A percentile compares a stretch with the other conserved stretches of the same genome.
These are phyloP conservation scores for Tuber calosporum DNA, from an alignment of 495 filamentous ascomycete species.

Conservation along the genomic window DNA sequence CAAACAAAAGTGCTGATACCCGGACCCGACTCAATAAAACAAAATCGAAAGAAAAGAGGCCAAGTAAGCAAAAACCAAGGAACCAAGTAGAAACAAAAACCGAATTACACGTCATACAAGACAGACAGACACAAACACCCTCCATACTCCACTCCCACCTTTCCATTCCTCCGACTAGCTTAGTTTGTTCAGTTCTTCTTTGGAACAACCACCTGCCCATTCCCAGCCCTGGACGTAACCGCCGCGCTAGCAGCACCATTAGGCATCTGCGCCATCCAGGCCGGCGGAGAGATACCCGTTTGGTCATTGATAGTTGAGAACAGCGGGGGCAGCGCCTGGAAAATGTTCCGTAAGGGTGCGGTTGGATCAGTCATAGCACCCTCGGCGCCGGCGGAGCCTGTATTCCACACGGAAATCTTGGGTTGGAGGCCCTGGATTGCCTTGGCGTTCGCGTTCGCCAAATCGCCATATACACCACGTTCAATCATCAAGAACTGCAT, in stretches of 20 bases:
- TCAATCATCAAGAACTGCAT: slow-evolving; percentile 74
- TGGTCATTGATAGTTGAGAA: slow-evolving; percentile 77
- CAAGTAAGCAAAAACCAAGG: background rate
- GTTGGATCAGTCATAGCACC: slow-evolving; percentile 44
- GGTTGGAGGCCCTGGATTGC: slow-evolving; percentile 71
- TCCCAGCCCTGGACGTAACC: background rate
- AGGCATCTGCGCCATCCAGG: slow-evolving; percentile 49
- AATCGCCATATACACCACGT: slow-evolving; percentile 57
- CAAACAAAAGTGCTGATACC: background rate
- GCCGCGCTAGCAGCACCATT: background rate
- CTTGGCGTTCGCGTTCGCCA: slow-evolving; percentile 61
- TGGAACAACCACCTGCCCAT: background rate
- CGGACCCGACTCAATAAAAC: background rate
- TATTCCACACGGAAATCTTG: slow-evolving; percentile 86
- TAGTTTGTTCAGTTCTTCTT: background rate
- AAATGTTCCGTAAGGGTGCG: slow-evolving; percentile 54
- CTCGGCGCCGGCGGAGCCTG: slow-evolving; percentile 48
- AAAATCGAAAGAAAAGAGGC: background rate
- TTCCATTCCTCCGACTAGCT: background rate
- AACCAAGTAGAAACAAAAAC: background rate
- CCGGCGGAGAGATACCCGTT: slow-evolving; percentile 66
- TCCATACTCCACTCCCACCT: background rate
- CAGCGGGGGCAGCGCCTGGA: slow-evolving; percentile 71
- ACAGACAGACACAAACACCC: background rate
- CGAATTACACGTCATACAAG: background rate